A percentile compares a stretch with the other conserved stretches of the same genome.
Conservation (phyloP, 768 basidiomycete species). For the Boletus subparvulus region DNA sequence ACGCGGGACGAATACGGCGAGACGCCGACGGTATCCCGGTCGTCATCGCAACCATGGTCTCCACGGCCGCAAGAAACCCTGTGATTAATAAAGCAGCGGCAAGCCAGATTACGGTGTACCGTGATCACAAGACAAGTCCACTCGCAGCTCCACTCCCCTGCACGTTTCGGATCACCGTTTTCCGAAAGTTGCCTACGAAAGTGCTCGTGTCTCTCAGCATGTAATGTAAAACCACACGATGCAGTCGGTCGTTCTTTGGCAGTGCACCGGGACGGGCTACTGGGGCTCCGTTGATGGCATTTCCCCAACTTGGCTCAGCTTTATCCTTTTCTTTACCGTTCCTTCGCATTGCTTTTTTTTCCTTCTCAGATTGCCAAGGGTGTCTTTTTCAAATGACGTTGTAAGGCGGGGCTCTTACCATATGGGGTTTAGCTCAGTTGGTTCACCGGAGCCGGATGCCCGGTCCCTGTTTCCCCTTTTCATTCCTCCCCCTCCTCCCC, state of each 20-base stretch:
- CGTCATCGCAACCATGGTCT: slow-evolving; percentile 27
- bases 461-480: not conserved
- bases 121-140: not conserved
- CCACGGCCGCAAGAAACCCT: slow-evolving; percentile 5
- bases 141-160: not conserved
- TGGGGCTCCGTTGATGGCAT: not conserved
- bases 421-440: not conserved
- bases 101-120: not conserved
- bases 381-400: not conserved
- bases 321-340: not conserved
- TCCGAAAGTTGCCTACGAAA: not conserved
- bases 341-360: not conserved
- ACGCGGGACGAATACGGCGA: slow-evolving; percentile 32
- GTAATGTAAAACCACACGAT: not conserved
- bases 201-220: not conserved
- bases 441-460: not conserved
- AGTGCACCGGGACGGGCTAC: not conserved
- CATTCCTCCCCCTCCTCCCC: not conserved
- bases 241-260: not conserved
- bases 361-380: not conserved
- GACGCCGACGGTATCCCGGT: slow-evolving; percentile 22
- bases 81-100: not conserved
- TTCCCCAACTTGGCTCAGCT: not conserved
- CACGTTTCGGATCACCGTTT: slow-evolving; percentile 13
- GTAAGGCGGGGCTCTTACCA: not conserved